Base-by-base conservation (phyloP, 1,139 yeast genomes). In the Trichomonascaceae sp. region DNA sequence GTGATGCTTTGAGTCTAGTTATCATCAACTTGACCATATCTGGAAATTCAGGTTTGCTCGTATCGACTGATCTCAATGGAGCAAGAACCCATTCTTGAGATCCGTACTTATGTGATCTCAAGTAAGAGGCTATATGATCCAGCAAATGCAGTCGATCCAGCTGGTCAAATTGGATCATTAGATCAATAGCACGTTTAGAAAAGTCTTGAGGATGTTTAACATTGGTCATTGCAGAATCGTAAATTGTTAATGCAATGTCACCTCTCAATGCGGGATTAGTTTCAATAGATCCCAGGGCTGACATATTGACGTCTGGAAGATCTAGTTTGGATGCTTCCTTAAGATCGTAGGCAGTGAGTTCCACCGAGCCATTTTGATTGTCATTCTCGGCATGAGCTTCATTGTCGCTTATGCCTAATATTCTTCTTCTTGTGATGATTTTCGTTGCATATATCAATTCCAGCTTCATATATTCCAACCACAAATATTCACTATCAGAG, bases 211-310 rank as follows among this genome's bases (percentile, higher is more conserved):
- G 46, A 15, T 54, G 49, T 13, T 54, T 58, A 9, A 43, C 47
- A 41, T 73, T 72, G 55, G 72, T 62, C 45, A 85, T 65, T 48
- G 87, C 84, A 47, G 87, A 78, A 67, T 90, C 96, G 65, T 81
- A 90, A 20, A 90, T 81, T 0, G 95, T 82, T 61, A 90, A 75
- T 2, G 95, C 95, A 53, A 91, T 83, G 66, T 90, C 96, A 55
- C 98, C 97, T 63, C 83, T 83, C 61, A 91, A 75, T 0, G 96
- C 97, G 8, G 97, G 96, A 65, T 90, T 91, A 24, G 89, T 82
- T 52, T 86, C 93, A 13, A 87, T 84, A 60, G 84, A 84, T 41
- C 97, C 97, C 60, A 91, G 75, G 80, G 88, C 84, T 61, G 83
- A 84, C 77, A 89, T 79, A 66, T 90, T 95, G 17, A 91, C 89